Percentiles rank a stretch among this genome's conserved stretches.
These are phyloP conservation scores for Ormosia semicastrata DNA, from an alignment of 306 rosid species.

Conservation along the genomic window DNA sequence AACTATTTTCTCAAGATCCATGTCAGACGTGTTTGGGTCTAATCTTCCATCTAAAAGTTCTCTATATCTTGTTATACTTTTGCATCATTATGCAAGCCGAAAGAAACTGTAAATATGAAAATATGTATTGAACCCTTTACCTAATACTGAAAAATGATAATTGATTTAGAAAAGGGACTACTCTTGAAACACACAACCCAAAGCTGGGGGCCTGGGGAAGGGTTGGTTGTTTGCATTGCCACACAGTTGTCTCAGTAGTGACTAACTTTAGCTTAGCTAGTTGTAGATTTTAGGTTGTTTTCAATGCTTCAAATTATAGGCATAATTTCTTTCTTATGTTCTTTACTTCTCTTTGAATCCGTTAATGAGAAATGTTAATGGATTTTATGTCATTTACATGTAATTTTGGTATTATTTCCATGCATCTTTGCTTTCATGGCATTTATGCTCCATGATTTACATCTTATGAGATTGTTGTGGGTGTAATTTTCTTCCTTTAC, in stretches of 20 bases:
- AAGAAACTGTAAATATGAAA: neutral
- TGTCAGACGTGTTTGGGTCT: neutral
- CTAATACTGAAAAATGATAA: neutral
- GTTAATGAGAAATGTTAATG: neutral
- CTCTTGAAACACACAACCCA: neutral
- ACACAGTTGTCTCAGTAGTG: neutral
- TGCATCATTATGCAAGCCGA: neutral
- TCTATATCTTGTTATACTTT: constrained; percentile 1
- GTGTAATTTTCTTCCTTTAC: neutral
- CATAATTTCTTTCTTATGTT: neutral
- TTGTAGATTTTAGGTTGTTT: neutral
- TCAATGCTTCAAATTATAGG: constrained; percentile 3
- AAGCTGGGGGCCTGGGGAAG: neutral
- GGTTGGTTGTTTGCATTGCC: neutral
- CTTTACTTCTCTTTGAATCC: neutral
- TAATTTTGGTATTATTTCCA: neutral
- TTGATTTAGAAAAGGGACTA: neutral
- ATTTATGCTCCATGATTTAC: neutral
- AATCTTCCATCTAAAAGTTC: neutral
- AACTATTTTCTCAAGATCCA: constrained; percentile 20
- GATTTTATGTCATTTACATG: neutral
- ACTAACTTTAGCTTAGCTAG: neutral
- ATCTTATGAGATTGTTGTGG: neutral
- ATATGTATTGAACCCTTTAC: neutral
- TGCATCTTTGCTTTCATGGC: neutral